These are phyloP conservation scores for Coniochaeta sp. DNA, from an alignment of 2,329 filamentous ascomycete genomes.

Conservation along the genomic window DNA sequence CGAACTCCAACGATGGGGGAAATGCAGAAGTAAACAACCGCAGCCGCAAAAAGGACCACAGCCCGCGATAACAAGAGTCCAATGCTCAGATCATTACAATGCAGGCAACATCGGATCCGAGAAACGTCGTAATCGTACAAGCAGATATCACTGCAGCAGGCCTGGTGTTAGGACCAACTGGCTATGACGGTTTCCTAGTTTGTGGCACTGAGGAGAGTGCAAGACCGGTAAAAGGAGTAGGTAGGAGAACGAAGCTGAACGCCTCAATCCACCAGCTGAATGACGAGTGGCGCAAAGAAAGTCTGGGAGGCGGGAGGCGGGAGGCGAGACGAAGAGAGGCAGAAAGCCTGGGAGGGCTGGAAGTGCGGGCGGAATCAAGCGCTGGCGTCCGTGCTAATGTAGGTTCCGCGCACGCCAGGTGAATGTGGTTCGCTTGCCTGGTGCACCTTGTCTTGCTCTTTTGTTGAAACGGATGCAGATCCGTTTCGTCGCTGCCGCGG, in stretches of 20 bases:
- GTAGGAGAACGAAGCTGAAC: neutral
- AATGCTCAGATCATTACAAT: neutral
- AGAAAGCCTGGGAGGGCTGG: neutral
- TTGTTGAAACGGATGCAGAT: neutral
- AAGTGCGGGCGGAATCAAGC: neutral
- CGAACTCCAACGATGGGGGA: neutral
- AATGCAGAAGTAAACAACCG: neutral
- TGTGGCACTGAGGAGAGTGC: neutral
- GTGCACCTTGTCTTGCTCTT: neutral
- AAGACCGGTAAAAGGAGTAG: neutral
- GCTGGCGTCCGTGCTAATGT: neutral
- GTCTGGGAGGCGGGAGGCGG: neutral
- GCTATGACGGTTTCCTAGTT: neutral
- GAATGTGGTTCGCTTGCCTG: neutral
- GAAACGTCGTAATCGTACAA: constrained; percentile 1
- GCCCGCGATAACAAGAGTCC: neutral
- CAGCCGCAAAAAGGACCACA: neutral
- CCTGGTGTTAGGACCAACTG: neutral
- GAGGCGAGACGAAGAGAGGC: neutral
- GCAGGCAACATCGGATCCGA: neutral
- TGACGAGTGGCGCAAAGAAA: neutral
- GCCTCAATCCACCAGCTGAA: neutral
- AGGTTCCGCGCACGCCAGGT: neutral
- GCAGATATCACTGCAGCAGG: neutral
- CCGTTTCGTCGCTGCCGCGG: neutral